phyloP scores from a whole-genome alignment of 495 filamentous ascomycete species.

The Geoglossum glabrum region DNA sequence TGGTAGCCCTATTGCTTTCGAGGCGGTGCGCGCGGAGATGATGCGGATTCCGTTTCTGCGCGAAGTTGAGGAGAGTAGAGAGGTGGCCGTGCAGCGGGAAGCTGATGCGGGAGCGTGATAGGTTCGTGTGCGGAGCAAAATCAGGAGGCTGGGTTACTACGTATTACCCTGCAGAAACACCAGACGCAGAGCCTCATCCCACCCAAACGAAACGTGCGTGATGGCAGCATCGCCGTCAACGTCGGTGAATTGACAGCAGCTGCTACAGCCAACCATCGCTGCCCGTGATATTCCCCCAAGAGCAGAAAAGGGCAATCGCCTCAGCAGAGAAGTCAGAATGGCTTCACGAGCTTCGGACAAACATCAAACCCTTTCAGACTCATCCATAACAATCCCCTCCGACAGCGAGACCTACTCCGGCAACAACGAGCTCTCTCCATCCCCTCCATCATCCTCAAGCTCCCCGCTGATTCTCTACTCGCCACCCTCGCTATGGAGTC shows the following conservation, averaged over 20 bases:
- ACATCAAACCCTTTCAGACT: conserved; percentile 49
- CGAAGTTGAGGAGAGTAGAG: background rate
- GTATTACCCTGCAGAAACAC: too few relatives aligned
- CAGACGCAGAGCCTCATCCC: background rate
- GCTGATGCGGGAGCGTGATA: background rate
- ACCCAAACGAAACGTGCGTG: too few relatives aligned
- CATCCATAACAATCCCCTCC: conserved; percentile 65
- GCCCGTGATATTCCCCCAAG: background rate
- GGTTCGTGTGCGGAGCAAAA: background rate
- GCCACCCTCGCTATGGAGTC: conserved; percentile 64
- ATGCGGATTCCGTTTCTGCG: background rate
- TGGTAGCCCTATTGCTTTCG: background rate
- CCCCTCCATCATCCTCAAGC: conserved; percentile 41
- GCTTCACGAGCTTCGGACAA: conserved; percentile 25
- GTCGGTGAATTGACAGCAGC: background rate
- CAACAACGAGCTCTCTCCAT: conserved; percentile 30
- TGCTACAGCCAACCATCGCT: background rate
- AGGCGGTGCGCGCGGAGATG: background rate
- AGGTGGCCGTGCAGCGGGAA: background rate
- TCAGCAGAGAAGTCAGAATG: conserved; percentile 14
- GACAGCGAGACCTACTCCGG: conserved; percentile 80
- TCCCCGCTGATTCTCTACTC: conserved; percentile 75
- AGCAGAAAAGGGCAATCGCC: background rate
- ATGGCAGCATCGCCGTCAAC: too few relatives aligned
- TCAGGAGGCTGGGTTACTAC: background rate